Conservation (phyloP, 1,284 basidiomycete species). For the Rhodotorula glutinis region DNA sequence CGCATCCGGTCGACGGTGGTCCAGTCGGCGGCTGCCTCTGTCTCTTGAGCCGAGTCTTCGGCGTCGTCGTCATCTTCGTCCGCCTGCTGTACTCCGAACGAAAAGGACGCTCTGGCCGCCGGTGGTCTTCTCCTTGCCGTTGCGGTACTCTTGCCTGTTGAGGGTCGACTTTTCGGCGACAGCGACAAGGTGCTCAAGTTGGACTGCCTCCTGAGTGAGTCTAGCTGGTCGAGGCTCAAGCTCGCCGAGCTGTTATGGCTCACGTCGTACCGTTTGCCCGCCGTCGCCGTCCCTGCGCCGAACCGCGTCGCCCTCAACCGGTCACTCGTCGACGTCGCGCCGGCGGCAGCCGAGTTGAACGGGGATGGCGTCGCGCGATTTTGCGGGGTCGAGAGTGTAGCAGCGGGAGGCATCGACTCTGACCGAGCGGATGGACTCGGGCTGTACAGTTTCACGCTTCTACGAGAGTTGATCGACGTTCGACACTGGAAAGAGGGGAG, state of each 20-base stretch:
- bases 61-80: constrained; percentile 50
- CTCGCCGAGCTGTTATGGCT: constrained; percentile 1
- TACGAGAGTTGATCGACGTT: too few relatives aligned
- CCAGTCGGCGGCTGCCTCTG: constrained; percentile 58
- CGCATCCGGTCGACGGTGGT: constrained; percentile 90
- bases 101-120: not conserved
- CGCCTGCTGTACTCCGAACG: not conserved
- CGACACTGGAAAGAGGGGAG: too few relatives aligned
- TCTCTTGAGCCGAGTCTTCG: constrained; percentile 54
- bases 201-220: constrained; percentile 23
- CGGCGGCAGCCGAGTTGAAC: not conserved
- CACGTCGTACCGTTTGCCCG: not conserved
- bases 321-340: not conserved
- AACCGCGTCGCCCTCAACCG: not conserved
- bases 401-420: not conserved
- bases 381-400: not conserved
- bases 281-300: not conserved
- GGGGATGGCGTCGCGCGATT: constrained; percentile 5
- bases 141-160: constrained; percentile 14
- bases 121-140: not conserved
- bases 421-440: too few relatives aligned
- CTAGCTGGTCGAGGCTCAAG: constrained; percentile 29
- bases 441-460: too few relatives aligned
- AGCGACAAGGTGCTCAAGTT: constrained; percentile 34
- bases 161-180: constrained; percentile 26